These are phyloP conservation scores for Gaeumannomyces sp. DNA, from an alignment of 2,329 filamentous ascomycete species.

Conservation along the genomic window DNA sequence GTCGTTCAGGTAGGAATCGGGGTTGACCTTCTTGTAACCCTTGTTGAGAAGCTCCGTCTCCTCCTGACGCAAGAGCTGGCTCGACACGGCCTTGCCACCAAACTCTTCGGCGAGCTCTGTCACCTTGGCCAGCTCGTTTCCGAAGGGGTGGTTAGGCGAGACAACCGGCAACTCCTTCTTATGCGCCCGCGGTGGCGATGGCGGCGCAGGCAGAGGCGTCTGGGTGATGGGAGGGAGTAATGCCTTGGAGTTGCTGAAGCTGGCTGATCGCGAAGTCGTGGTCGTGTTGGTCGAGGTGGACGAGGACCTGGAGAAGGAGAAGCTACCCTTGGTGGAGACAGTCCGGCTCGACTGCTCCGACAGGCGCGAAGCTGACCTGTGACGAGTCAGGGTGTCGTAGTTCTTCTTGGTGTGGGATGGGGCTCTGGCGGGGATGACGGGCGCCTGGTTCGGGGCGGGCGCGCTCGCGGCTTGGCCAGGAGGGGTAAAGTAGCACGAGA, in stretches of 20 bases:
- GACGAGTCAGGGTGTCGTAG: constrained; percentile 61
- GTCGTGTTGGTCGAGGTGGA: constrained; percentile 49
- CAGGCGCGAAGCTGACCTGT: constrained; percentile 39
- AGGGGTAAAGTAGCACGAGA: constrained; percentile 60
- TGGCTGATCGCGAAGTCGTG: constrained; percentile 26
- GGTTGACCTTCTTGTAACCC: constrained; percentile 67
- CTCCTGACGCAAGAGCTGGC: constrained; percentile 61
- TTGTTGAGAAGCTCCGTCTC: constrained; percentile 61
- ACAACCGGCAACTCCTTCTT: constrained; percentile 29
- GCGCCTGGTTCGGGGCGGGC: constrained; percentile 40
- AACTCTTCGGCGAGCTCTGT: constrained; percentile 92
- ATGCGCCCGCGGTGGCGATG: constrained; percentile 31
- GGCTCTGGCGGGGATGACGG: constrained; percentile 69
- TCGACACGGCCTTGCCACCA: constrained; percentile 47
- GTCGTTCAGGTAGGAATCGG: constrained; percentile 78
- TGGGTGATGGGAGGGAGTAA: constrained; percentile 14
- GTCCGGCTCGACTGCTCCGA: constrained; percentile 49
- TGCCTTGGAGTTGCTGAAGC: constrained; percentile 19
- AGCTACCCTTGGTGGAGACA: constrained; percentile 50
- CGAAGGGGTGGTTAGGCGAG: constrained; percentile 61
- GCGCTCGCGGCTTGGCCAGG: constrained; percentile 39
- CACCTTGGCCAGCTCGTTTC: constrained; percentile 83
- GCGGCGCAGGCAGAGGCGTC: constrained; percentile 23
- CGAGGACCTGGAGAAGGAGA: constrained; percentile 50
- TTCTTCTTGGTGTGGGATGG: constrained; percentile 83